Percentiles rank a stretch among this genome's conserved stretches.
Evolutionary conservation across 2,329 filamentous ascomycete species (phyloP).

Genomic region (Talaromyces sp.): DNA sequence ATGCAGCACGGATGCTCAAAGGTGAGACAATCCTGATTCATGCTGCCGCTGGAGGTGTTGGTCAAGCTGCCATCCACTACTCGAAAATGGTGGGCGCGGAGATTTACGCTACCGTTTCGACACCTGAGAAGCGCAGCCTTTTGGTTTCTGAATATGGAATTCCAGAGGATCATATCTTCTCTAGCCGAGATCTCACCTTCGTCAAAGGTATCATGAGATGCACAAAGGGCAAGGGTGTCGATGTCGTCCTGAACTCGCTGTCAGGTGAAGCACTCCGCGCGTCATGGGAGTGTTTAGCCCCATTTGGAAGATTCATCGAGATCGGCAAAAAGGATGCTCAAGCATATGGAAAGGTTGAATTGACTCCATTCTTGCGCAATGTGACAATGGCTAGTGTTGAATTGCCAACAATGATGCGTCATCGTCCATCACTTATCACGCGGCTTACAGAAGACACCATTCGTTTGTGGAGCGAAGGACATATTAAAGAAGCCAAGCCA

Average conservation of each 20-base stretch:
- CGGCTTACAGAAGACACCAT: slow-evolving; percentile 14
- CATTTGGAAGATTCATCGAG: slow-evolving; percentile 18
- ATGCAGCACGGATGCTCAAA: slow-evolving; percentile 14
- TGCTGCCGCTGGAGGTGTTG: slow-evolving; percentile 19
- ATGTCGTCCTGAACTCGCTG: slow-evolving; percentile 16
- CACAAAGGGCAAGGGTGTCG: slow-evolving; percentile 17
- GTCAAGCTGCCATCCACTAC: slow-evolving; percentile 20
- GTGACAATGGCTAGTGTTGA: slow-evolving; percentile 16
- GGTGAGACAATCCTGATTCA: slow-evolving; percentile 21
- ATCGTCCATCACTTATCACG: slow-evolving; percentile 10
- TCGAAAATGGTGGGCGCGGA: slow-evolving; percentile 18
- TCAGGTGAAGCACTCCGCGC: slow-evolving; percentile 14
- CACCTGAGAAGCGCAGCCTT: slow-evolving; percentile 16
- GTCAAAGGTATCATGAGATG: slow-evolving; percentile 16
- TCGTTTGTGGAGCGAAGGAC: slow-evolving; percentile 13
- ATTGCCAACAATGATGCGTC: slow-evolving; percentile 14
- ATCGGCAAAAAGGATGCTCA: slow-evolving; percentile 17
- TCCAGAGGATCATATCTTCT: slow-evolving; percentile 19
- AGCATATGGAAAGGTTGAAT: slow-evolving; percentile 8
- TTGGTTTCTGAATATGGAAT: slow-evolving; percentile 18
- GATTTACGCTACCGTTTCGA: slow-evolving; percentile 20
- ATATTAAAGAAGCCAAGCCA: slow-evolving; percentile 15
- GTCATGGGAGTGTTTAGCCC: slow-evolving; percentile 15
- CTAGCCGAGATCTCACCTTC: slow-evolving; percentile 17
- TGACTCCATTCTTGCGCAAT: slow-evolving; percentile 14